phyloP scores from a whole-genome alignment of 192 early-diverging fungal genomes.

The Polychytrium aggregatum region DNA sequence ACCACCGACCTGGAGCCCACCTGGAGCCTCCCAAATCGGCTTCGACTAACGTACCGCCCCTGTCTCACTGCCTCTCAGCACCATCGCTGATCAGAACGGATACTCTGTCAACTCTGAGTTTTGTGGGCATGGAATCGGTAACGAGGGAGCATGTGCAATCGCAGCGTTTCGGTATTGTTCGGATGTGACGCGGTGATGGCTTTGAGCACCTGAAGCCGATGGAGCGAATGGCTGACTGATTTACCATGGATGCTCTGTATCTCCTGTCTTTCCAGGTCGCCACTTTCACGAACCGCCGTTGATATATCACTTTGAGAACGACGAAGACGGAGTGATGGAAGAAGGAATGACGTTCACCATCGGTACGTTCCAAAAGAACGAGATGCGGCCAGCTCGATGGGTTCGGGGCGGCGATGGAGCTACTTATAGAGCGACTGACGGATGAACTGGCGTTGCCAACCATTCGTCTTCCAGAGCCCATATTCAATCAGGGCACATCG shows the following conservation, averaged over 20 bases:
- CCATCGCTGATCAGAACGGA: constrained; percentile 32
- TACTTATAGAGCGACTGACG: neutral
- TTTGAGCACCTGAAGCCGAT: neutral
- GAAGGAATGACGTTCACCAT: constrained; percentile 81
- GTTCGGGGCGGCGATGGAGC: neutral
- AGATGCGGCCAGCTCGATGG: no score
- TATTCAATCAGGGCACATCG: constrained; percentile 68
- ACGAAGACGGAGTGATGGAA: constrained; percentile 57
- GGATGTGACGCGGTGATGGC: neutral
- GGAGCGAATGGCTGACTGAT: neutral
- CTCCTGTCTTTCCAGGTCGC: constrained; percentile 11
- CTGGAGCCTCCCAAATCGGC: neutral
- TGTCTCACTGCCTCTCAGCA: neutral
- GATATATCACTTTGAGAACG: constrained; percentile 67
- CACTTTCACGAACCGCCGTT: constrained; percentile 75
- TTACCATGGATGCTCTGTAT: neutral
- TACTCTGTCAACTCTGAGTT: constrained; percentile 59
- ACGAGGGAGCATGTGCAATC: neutral
- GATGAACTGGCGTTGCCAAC: no score
- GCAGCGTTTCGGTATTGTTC: neutral
- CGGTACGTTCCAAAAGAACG: constrained; percentile 10
- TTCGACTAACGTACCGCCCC: neutral
- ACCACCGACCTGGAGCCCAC: neutral
- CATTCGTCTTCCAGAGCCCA: constrained; percentile 38
- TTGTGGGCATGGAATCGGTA: constrained; percentile 81